phyloP scores from a whole-genome alignment of 2,329 filamentous ascomycete species.

The Ploettnerulaceae sp. region DNA sequence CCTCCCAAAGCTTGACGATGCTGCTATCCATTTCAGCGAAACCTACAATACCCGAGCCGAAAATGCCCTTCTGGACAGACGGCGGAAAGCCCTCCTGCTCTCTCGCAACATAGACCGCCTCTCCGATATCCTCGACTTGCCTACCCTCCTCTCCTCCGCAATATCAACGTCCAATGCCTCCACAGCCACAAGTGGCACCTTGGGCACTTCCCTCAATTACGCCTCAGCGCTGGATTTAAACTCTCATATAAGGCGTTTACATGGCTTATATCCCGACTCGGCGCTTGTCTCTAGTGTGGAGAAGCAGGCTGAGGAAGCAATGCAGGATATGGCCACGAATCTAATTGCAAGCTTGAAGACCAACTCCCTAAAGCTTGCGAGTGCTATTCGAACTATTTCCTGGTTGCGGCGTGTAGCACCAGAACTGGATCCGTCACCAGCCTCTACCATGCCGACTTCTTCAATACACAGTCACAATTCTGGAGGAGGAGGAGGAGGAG shows the following conservation, averaged over 20 bases:
- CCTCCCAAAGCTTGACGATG: constrained; percentile 74
- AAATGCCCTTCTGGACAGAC: constrained; percentile 62
- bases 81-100: constrained; percentile 76
- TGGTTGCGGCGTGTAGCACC: constrained; percentile 86
- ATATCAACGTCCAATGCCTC: constrained; percentile 49
- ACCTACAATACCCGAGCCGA: constrained; percentile 73
- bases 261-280: constrained; percentile 76
- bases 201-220: constrained; percentile 62
- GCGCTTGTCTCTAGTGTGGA: constrained; percentile 68
- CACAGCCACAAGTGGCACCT: constrained; percentile 40
- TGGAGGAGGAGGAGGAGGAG: constrained; percentile 44
- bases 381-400: constrained; percentile 83
- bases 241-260: constrained; percentile 84
- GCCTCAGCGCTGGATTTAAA: constrained; percentile 86
- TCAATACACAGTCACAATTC: constrained; percentile 18
- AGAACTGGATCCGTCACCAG: constrained; percentile 55
- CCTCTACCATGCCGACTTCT: constrained; percentile 3
- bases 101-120: constrained; percentile 84
- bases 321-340: constrained; percentile 82
- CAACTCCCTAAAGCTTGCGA: constrained; percentile 79
- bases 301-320: constrained; percentile 75
- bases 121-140: constrained; percentile 86
- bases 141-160: constrained; percentile 76
- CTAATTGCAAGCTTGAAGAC: constrained; percentile 73
- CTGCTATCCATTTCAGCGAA: constrained; percentile 74